These are phyloP conservation scores for Aspergillus carbonarius DNA, from an alignment of 2,329 filamentous ascomycete genomes.

Conservation along the genomic window DNA sequence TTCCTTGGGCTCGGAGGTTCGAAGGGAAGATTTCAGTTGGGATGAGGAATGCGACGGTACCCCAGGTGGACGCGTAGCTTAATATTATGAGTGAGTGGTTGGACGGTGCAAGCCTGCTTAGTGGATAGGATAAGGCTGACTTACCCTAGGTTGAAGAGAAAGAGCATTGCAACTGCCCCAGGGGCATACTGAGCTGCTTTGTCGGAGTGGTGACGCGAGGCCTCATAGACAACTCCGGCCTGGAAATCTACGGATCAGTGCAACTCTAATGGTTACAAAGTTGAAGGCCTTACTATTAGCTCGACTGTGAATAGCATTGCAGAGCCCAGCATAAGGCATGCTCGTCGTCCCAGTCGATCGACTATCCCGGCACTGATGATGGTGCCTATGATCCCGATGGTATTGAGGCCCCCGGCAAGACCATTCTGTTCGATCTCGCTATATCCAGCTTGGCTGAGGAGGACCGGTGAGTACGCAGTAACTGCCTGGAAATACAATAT, in stretches of 20 bases:
- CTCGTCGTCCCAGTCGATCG: constrained; percentile 49
- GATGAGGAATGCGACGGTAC: constrained; percentile 52
- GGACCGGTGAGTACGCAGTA: constrained; percentile 36
- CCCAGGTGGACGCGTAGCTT: constrained; percentile 52
- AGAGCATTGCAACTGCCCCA: constrained; percentile 50
- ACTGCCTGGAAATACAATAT: constrained; percentile 25
- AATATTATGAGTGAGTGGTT: not conserved
- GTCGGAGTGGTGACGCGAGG: constrained; percentile 35
- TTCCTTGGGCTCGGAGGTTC: constrained; percentile 58
- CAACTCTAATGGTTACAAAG: not conserved
- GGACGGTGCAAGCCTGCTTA: not conserved
- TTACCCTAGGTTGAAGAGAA: constrained; percentile 39
- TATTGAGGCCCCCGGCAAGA: constrained; percentile 53
- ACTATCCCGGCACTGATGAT: constrained; percentile 54
- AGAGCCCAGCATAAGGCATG: constrained; percentile 44
- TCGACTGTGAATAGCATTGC: constrained; percentile 44
- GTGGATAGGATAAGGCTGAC: not conserved
- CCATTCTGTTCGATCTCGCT: constrained; percentile 45
- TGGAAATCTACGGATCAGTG: not conserved
- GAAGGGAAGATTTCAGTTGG: constrained; percentile 59
- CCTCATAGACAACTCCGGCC: constrained; percentile 47
- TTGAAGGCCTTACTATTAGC: constrained; percentile 33
- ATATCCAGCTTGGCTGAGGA: constrained; percentile 33
- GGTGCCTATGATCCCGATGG: constrained; percentile 53
- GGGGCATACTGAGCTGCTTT: constrained; percentile 43